phyloP scores from a whole-genome alignment of 2,329 filamentous ascomycete genomes.

The Fusarium heterosporum region DNA sequence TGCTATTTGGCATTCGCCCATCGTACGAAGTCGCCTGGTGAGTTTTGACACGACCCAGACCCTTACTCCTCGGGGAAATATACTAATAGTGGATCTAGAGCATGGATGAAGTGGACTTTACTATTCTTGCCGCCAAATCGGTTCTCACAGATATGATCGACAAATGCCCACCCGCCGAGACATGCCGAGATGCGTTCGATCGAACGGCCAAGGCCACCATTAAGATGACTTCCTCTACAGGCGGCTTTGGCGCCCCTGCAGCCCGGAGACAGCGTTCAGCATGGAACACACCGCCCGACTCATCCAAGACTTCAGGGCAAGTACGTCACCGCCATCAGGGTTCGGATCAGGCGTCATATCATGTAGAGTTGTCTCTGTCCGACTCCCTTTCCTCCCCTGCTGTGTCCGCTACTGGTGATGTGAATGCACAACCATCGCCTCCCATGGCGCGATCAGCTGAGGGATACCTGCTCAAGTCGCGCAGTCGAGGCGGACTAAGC shows the following conservation, averaged over 20 bases:
- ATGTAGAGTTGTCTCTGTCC: slow-evolving; percentile 53
- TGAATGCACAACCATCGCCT: slow-evolving; percentile 55
- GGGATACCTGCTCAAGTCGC: slow-evolving; percentile 49
- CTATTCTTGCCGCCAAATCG: slow-evolving; percentile 90
- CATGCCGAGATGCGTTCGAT: slow-evolving; percentile 93
- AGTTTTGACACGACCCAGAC: slow-evolving; percentile 51
- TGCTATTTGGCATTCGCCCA: slow-evolving; percentile 94
- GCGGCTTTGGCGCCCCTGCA: slow-evolving; percentile 73
- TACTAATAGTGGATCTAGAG: slow-evolving; percentile 60
- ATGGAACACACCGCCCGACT: slow-evolving; percentile 49
- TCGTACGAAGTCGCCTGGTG: slow-evolving; percentile 87
- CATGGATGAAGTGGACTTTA: slow-evolving; percentile 98
- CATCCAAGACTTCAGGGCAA: slow-evolving; percentile 39
- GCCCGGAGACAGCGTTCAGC: slow-evolving; percentile 46
- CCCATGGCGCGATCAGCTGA: slow-evolving; percentile 52
- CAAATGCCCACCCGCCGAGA: slow-evolving; percentile 94
- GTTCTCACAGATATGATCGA: slow-evolving; percentile 92
- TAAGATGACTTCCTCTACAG: slow-evolving; percentile 91
- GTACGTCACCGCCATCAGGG: slow-evolving; percentile 47
- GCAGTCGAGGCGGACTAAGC: slow-evolving; percentile 48
- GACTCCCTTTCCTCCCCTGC: slow-evolving; percentile 57
- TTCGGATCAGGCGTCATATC: slow-evolving; percentile 51
- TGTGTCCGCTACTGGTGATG: slow-evolving; percentile 53
- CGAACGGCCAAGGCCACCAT: slow-evolving; percentile 95
- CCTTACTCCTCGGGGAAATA: slow-evolving; percentile 1